Conservation (phyloP, 345 rosid genomes). For the Acer saccharum region DNA sequence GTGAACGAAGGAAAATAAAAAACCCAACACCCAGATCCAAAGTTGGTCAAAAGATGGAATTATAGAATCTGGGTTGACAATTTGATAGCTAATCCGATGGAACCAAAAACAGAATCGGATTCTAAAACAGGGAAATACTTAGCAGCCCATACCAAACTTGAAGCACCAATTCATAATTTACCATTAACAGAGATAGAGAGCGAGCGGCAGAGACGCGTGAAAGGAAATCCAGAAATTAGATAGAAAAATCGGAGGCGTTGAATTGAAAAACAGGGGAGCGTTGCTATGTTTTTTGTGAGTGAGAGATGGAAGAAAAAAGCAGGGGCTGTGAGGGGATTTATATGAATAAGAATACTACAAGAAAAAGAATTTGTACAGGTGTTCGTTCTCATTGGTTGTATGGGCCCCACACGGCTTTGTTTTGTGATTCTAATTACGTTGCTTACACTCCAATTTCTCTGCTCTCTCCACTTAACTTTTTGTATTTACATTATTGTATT, state of each 20-base stretch:
- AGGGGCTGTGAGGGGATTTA: slow-evolving; percentile 25
- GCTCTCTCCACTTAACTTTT: not conserved
- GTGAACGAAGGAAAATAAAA: not conserved
- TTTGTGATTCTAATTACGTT: slow-evolving; percentile 26
- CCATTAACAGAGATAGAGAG: slow-evolving; percentile 25
- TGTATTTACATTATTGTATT: no score
- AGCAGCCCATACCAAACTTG: slow-evolving; percentile 30
- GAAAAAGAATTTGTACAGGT: slow-evolving; percentile 29
- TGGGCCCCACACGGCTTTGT: slow-evolving; percentile 43
- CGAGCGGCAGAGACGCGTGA: slow-evolving; percentile 23
- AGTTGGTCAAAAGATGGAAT: slow-evolving; percentile 27
- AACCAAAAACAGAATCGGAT: slow-evolving; percentile 52
- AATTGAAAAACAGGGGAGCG: slow-evolving; percentile 17
- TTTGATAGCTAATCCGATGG: slow-evolving; percentile 37
- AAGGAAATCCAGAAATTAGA: slow-evolving; percentile 5
- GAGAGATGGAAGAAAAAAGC: slow-evolving; percentile 2
- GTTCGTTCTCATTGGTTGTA: slow-evolving; percentile 18
- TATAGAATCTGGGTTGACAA: slow-evolving; percentile 32
- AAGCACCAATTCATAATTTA: not conserved
- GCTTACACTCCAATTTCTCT: slow-evolving; percentile 43
- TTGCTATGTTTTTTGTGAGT: not conserved
- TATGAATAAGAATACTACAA: not conserved
- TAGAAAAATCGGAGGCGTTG: not conserved
- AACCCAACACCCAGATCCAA: slow-evolving; percentile 32
- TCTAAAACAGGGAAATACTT: slow-evolving; percentile 26